Conservation (phyloP, 805 yeast species). For the Teunomyces tritomae region DNA sequence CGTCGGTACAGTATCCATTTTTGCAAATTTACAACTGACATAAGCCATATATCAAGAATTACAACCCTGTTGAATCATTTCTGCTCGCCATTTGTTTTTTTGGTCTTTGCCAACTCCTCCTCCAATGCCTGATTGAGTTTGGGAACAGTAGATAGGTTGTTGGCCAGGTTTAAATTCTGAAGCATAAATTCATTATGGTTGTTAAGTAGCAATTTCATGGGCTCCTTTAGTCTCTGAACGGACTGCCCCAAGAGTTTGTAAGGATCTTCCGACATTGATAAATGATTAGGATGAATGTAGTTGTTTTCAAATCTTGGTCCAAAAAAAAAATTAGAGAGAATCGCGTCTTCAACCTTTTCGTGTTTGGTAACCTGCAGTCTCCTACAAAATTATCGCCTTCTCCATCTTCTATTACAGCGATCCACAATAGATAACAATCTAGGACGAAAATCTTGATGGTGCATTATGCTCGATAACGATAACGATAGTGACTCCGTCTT, state of each 20-base stretch:
- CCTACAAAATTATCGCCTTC: neutral
- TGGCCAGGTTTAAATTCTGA: slow-evolving; percentile 25
- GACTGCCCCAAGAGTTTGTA: slow-evolving; percentile 23
- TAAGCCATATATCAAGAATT: too few species aligned
- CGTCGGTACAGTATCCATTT: too few species aligned
- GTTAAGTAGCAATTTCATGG: slow-evolving; percentile 22
- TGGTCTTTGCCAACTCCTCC: neutral
- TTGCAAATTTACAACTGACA: too few species aligned
- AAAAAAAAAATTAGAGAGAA: too few species aligned
- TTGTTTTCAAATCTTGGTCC: neutral
- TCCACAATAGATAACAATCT: neutral
- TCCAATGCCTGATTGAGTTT: slow-evolving; percentile 1
- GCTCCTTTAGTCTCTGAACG: slow-evolving; percentile 21
- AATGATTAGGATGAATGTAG: too few species aligned
- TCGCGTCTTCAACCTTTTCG: too few species aligned
- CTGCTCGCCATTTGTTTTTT: neutral
- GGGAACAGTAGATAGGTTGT: slow-evolving; percentile 21
- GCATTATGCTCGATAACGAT: neutral
- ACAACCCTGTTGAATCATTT: too few species aligned
- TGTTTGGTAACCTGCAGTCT: too few species aligned
- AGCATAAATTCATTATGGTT: slow-evolving; percentile 29
- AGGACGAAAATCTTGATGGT: neutral
- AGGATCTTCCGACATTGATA: slow-evolving; percentile 17
- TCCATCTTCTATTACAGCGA: neutral
- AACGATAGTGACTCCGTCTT: slow-evolving; percentile 10